Percentiles rank a stretch among this genome's conserved stretches.
phyloP scores from a whole-genome alignment of 768 basidiomycete genomes.

The Nidula microcarpa region DNA sequence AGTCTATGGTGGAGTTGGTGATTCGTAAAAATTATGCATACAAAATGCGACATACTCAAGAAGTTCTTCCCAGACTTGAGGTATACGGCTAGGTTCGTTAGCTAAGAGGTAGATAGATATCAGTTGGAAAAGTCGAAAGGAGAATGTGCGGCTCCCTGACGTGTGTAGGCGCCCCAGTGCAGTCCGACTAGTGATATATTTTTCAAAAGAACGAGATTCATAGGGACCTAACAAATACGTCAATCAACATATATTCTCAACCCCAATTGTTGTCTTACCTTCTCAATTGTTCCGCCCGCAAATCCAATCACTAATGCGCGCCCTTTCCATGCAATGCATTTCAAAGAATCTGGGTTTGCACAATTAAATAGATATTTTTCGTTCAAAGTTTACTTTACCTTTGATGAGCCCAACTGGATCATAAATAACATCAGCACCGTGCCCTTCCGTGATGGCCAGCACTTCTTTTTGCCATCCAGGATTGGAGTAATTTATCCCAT shows the following conservation, averaged over 20 bases:
- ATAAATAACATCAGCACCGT: constrained; percentile 84
- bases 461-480: constrained; percentile 90
- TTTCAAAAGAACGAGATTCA: constrained; percentile 80
- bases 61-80: constrained; percentile 69
- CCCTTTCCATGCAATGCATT: constrained; percentile 94
- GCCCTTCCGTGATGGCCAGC: constrained; percentile 73
- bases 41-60: constrained; percentile 42
- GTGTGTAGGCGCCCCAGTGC: constrained; percentile 79
- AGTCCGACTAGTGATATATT: constrained; percentile 82
- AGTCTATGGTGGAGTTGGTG: constrained; percentile 38
- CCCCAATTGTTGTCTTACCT: constrained; percentile 34
- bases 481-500: constrained; percentile 74
- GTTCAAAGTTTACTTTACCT: constrained; percentile 36
- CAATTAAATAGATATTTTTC: background rate
- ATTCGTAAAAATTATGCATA: background rate
- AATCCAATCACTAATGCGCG: constrained; percentile 93
- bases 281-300: constrained; percentile 80
- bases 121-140: background rate
- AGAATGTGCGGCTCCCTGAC: too few species aligned
- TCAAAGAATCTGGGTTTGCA: constrained; percentile 61
- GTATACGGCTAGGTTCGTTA: constrained; percentile 63
- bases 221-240: constrained; percentile 57
- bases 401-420: constrained; percentile 83
- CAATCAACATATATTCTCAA: background rate
- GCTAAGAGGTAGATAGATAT: constrained; percentile 4